A percentile compares a stretch with the other conserved stretches of the same genome.
phyloP scores from a whole-genome alignment of 441 rosid genomes.

The Pelargonium fulgidum region DNA sequence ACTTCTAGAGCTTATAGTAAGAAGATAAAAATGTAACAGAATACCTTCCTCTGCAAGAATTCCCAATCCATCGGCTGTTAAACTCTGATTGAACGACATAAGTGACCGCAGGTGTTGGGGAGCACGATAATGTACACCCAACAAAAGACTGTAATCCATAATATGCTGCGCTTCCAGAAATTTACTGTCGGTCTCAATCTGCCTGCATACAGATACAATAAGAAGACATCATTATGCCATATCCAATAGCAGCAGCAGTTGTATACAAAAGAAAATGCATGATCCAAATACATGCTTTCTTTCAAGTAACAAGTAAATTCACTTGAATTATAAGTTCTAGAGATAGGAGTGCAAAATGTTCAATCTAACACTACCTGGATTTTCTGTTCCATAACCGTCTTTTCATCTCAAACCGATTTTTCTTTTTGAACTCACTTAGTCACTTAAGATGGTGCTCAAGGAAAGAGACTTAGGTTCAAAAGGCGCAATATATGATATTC shows the following conservation, averaged over 20 bases:
- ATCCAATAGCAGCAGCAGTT: conserved; percentile 1
- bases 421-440: not conserved
- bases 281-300: not conserved
- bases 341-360: not conserved
- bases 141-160: conserved; percentile 97
- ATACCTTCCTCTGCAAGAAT: conserved; percentile 87
- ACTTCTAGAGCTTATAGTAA: not conserved
- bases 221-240: not conserved
- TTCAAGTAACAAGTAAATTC: not conserved
- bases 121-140: conserved; percentile 98
- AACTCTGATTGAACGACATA: conserved; percentile 35
- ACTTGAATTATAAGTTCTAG: not conserved
- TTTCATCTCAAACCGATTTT: not conserved
- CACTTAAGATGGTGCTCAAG: not conserved
- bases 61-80: conserved; percentile 59
- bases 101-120: conserved; percentile 71
- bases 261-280: not conserved
- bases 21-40: conserved; percentile 11
- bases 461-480: not conserved
- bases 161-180: conserved; percentile 79
- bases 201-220: conserved; percentile 41
- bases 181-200: conserved; percentile 79
- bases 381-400: too few relatives aligned
- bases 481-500: not conserved
- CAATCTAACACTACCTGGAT: not conserved